Conservation (phyloP, 2,329 filamentous ascomycete genomes). For the Escovopsis sp. region DNA sequence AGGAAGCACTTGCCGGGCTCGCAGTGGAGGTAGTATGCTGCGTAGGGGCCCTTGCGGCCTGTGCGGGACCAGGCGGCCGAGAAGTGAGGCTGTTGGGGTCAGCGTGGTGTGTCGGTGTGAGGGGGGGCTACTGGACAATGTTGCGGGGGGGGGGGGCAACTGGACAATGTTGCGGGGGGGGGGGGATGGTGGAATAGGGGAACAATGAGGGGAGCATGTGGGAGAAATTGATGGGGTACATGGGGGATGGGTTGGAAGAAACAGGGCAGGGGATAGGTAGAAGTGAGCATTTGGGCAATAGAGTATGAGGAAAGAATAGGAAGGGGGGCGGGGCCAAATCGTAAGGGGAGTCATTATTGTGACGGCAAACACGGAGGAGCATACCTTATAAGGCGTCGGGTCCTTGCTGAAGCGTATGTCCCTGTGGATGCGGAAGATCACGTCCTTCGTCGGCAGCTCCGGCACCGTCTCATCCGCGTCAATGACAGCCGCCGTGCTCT, state of each 20-base stretch:
- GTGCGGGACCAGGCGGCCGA: slow-evolving; percentile 78
- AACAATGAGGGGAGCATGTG: no score
- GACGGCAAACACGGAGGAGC: slow-evolving; percentile 10
- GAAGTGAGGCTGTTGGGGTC: slow-evolving; percentile 61
- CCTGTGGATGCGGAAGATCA: slow-evolving; percentile 76
- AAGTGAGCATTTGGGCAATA: no score
- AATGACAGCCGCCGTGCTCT: slow-evolving; percentile 52
- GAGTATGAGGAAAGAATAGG: no score
- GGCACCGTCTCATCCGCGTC: slow-evolving; percentile 69
- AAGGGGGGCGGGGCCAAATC: no score
- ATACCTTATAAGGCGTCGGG: slow-evolving; percentile 75
- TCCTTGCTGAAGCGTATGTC: slow-evolving; percentile 76
- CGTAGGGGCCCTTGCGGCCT: slow-evolving; percentile 74
- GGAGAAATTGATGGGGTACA: no score
- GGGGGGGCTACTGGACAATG: neutral
- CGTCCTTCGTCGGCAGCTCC: slow-evolving; percentile 70
- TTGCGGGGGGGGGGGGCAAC: neutral
- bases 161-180: no score
- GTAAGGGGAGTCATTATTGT: no score
- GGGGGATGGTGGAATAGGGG: no score
- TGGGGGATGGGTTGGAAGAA: no score
- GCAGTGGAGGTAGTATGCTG: slow-evolving; percentile 75
- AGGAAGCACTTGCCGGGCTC: slow-evolving; percentile 59
- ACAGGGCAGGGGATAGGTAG: no score
- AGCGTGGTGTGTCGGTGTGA: neutral